These are phyloP conservation scores for Yamadazyma conglobata DNA, from an alignment of 1,139 yeast genomes.

Conservation along the genomic window DNA sequence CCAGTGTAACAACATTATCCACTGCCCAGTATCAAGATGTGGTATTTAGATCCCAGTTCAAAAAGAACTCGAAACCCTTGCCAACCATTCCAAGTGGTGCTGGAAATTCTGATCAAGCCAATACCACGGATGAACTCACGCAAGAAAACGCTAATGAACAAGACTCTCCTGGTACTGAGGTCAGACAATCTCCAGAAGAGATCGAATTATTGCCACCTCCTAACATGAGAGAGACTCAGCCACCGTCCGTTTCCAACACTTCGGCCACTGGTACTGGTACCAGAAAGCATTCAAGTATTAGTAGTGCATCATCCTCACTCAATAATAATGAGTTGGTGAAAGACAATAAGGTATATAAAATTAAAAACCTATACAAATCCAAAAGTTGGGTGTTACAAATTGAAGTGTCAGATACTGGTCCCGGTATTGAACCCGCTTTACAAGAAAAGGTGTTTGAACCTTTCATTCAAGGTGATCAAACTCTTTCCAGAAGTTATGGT, in stretches of 20 bases:
- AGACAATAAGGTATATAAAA: slow-evolving; percentile 32
- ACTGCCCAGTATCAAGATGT: slow-evolving; percentile 55
- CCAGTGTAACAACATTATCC: slow-evolving; percentile 44
- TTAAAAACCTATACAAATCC: slow-evolving; percentile 36
- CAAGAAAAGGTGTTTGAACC: slow-evolving; percentile 91
- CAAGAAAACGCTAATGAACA: neutral
- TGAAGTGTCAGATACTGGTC: slow-evolving; percentile 85
- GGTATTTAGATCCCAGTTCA: slow-evolving; percentile 51
- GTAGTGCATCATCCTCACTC: slow-evolving; percentile 13
- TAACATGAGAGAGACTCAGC: slow-evolving; percentile 12
- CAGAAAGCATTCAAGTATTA: slow-evolving; percentile 14
- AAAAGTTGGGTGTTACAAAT: slow-evolving; percentile 65
- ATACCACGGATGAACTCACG: slow-evolving; percentile 1
- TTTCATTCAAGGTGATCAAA: slow-evolving; percentile 95
- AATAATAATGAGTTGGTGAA: slow-evolving; percentile 23
- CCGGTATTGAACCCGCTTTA: slow-evolving; percentile 79
- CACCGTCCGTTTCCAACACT: slow-evolving; percentile 3
- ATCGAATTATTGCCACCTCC: slow-evolving; percentile 12
- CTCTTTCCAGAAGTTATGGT: slow-evolving; percentile 84
- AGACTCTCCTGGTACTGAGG: neutral
- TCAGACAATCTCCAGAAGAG: neutral
- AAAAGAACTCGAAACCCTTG: slow-evolving; percentile 19
- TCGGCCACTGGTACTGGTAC: slow-evolving; percentile 6
- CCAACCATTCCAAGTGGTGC: slow-evolving; percentile 21
- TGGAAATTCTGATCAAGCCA: neutral